Conservation (phyloP, 2,329 filamentous ascomycete genomes). For the Domatiomyces globalis region DNA sequence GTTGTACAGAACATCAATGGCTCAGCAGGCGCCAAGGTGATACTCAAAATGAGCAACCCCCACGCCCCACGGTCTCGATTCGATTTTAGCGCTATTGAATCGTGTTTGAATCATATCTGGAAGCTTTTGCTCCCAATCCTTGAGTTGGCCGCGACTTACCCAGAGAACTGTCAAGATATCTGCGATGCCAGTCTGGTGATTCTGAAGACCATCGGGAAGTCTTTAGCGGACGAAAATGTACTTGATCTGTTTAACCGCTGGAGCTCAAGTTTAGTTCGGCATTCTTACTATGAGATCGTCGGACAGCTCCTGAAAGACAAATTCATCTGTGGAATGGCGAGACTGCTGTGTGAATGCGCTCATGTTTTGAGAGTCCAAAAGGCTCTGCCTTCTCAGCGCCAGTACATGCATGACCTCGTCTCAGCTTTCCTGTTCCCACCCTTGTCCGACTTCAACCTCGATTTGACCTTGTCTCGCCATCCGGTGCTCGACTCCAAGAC, state of each 20-base stretch:
- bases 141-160: conserved; percentile 25
- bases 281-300: conserved; percentile 33
- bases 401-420: conserved; percentile 42
- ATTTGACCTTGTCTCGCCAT: not conserved
- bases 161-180: conserved; percentile 31
- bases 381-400: conserved; percentile 19
- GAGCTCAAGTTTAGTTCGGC: conserved; percentile 30
- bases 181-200: conserved; percentile 31
- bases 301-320: conserved; percentile 32
- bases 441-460: conserved; percentile 27
- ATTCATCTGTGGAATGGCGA: conserved; percentile 30
- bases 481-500: conserved; percentile 42
- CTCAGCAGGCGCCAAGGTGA: conserved; percentile 8
- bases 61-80: conserved; percentile 15
- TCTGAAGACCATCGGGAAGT: conserved; percentile 29
- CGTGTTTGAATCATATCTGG: conserved; percentile 32
- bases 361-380: conserved; percentile 6
- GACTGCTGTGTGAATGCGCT: conserved; percentile 24
- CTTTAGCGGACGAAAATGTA: conserved; percentile 25
- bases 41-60: conserved; percentile 12
- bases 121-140: conserved; percentile 28
- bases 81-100: conserved; percentile 13
- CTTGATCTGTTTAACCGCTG: conserved; percentile 31
- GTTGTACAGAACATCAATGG: conserved; percentile 15
- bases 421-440: conserved; percentile 53